These are phyloP conservation scores for Hypoxylon sp. DNA, from an alignment of 2,329 filamentous ascomycete species.

Conservation along the genomic window DNA sequence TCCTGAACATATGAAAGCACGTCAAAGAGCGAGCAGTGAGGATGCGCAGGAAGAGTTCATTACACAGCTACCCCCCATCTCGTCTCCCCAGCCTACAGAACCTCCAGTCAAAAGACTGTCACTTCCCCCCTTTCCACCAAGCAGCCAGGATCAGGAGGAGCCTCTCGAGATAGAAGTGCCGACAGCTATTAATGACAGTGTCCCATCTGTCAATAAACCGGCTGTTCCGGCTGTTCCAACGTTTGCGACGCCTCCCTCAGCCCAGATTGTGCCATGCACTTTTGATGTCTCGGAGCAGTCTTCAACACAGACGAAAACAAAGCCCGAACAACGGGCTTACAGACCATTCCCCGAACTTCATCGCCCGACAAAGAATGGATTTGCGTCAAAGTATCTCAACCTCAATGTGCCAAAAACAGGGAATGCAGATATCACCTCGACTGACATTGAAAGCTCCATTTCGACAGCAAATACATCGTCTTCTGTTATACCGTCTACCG, in stretches of 20 bases:
- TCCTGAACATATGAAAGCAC: slow-evolving; percentile 14
- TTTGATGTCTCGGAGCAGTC: slow-evolving; percentile 42
- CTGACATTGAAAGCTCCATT: slow-evolving; percentile 37
- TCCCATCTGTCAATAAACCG: slow-evolving; percentile 45
- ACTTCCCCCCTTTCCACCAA: slow-evolving; percentile 43
- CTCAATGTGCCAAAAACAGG: slow-evolving; percentile 2
- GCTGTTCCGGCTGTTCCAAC: slow-evolving; percentile 40
- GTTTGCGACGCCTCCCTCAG: slow-evolving; percentile 52
- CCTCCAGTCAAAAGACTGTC: slow-evolving; percentile 20
- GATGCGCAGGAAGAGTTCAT: slow-evolving; percentile 38
- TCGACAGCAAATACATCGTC: slow-evolving; percentile 43
- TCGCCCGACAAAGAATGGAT: slow-evolving; percentile 32
- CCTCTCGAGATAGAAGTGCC: slow-evolving; percentile 53
- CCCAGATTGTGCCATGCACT: slow-evolving; percentile 52
- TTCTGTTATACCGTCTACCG: slow-evolving; percentile 50
- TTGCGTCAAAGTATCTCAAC: slow-evolving; percentile 21
- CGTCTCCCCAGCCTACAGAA: slow-evolving; percentile 44
- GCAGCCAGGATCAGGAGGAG: slow-evolving; percentile 50
- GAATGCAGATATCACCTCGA: not conserved
- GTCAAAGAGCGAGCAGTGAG: slow-evolving; percentile 15
- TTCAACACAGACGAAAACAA: slow-evolving; percentile 16
- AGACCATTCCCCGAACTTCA: slow-evolving; percentile 37
- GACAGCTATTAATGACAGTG: slow-evolving; percentile 41
- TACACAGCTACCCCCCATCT: slow-evolving; percentile 47
- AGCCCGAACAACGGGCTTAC: slow-evolving; percentile 25